Evolutionary conservation across 768 basidiomycete genomes (phyloP).

Genomic region (Chalciporus pseudorubinellus): DNA sequence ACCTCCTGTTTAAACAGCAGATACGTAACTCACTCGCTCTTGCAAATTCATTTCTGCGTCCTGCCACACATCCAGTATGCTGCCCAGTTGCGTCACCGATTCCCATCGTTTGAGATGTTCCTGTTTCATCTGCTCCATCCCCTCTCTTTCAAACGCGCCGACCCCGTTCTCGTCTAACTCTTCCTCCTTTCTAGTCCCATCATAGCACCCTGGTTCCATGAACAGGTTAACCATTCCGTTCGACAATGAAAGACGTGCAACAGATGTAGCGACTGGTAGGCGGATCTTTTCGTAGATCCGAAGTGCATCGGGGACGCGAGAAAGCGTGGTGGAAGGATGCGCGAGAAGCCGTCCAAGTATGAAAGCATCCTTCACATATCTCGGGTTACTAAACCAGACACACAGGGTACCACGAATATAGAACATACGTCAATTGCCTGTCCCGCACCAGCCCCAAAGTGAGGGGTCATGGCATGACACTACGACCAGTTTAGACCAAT

Average conservation of each 20-base stretch:
- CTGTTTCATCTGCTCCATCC: slow-evolving; percentile 13
- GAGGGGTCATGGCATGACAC: slow-evolving; percentile 27
- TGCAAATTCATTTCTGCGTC: slow-evolving; percentile 14
- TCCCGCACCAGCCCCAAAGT: slow-evolving; percentile 24
- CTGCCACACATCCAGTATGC: slow-evolving; percentile 14
- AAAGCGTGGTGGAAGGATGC: slow-evolving; percentile 14
- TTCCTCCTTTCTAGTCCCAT: slow-evolving; percentile 14
- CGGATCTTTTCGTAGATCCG: slow-evolving; percentile 12
- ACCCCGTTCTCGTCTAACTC: slow-evolving; percentile 10
- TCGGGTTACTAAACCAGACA: not conserved
- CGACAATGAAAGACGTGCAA: not conserved
- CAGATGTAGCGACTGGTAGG: not conserved
- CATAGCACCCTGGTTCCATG: slow-evolving; percentile 17
- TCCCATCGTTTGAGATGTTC: slow-evolving; percentile 17
- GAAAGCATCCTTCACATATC: slow-evolving; percentile 14
- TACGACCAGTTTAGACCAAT: not conserved
- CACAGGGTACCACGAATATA: fast-evolving
- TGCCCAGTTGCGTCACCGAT: slow-evolving; percentile 9
- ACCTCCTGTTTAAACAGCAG: no score
- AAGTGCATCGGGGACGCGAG: slow-evolving; percentile 2
- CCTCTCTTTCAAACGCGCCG: slow-evolving; percentile 13
- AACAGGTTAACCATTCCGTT: slow-evolving; percentile 21
- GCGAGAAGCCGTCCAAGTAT: slow-evolving; percentile 25
- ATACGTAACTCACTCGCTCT: not conserved
- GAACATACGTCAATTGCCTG: slow-evolving; percentile 28